Evolutionary conservation across 208 protist genomes (phyloP).

Genomic region (Herpetomonas samuelpessoai): DNA sequence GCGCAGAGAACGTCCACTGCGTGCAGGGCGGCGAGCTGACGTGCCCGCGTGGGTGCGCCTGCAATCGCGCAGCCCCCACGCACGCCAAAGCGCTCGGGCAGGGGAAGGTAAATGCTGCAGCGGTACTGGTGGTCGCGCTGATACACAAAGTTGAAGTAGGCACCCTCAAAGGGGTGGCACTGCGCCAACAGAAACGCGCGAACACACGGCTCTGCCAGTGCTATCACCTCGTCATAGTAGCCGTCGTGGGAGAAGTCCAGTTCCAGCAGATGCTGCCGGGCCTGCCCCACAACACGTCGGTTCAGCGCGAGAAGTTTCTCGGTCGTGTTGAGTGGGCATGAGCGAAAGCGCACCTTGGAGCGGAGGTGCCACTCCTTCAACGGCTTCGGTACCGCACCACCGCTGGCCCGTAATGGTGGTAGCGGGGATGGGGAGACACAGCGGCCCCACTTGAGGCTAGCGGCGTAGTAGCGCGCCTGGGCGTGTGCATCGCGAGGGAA

Average conservation of each 20-base stretch:
- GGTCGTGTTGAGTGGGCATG: slow-evolving; percentile 22
- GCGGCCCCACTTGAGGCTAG: slow-evolving; percentile 56
- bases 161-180: slow-evolving; percentile 47
- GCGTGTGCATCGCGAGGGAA: slow-evolving; percentile 10
- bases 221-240: slow-evolving; percentile 33
- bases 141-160: slow-evolving; percentile 42
- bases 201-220: slow-evolving; percentile 27
- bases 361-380: slow-evolving; percentile 50
- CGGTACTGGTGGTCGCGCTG: slow-evolving; percentile 37
- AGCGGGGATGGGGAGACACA: slow-evolving; percentile 17
- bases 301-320: slow-evolving; percentile 43
- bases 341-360: slow-evolving; percentile 21
- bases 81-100: slow-evolving; percentile 56
- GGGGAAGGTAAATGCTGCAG: slow-evolving; percentile 55
- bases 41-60: slow-evolving; percentile 18
- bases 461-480: slow-evolving; percentile 59
- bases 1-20: slow-evolving; percentile 62
- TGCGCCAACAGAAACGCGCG: slow-evolving; percentile 55
- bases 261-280: slow-evolving; percentile 48
- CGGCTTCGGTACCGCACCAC: slow-evolving; percentile 29
- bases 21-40: slow-evolving; percentile 39
- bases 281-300: slow-evolving; percentile 23
- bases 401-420: not conserved
- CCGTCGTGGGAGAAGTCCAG: slow-evolving; percentile 31
- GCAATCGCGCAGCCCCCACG: slow-evolving; percentile 66